A percentile compares a stretch with the other conserved stretches of the same genome.
Conservation (phyloP, 2,329 filamentous ascomycete genomes). For the Nannizziopsis arthrosporioides region DNA sequence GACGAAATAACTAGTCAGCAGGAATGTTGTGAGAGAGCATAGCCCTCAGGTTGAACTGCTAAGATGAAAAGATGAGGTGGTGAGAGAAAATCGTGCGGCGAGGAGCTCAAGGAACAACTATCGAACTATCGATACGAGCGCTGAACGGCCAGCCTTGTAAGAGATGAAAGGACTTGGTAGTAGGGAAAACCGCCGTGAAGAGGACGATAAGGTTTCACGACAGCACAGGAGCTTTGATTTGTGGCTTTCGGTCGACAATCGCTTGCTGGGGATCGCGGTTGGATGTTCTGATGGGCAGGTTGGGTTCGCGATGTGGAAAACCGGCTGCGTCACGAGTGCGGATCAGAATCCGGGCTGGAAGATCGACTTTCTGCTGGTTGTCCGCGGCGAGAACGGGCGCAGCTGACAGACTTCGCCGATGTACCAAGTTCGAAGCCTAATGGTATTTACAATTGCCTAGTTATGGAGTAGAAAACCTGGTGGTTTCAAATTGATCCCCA, state of each 20-base stretch:
- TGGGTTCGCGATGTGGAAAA: not conserved
- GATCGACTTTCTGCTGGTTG: too few relatives aligned
- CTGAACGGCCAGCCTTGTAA: slow-evolving; percentile 5
- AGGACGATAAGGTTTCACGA: slow-evolving; percentile 4
- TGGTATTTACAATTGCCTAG: too few relatives aligned
- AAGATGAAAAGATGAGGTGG: not conserved
- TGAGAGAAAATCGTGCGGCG: not conserved
- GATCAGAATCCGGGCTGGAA: too few relatives aligned
- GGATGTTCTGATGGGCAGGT: slow-evolving; percentile 4
- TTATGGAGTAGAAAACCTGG: too few relatives aligned
- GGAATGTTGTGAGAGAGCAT: not conserved
- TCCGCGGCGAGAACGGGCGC: too few relatives aligned
- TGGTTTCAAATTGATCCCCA: too few relatives aligned
- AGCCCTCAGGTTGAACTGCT: not conserved
- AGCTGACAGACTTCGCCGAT: too few relatives aligned
- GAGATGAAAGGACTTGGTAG: slow-evolving; percentile 1
- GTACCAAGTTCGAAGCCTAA: too few relatives aligned
- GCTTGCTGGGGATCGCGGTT: not conserved
- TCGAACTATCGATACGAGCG: not conserved
- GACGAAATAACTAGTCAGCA: not conserved
- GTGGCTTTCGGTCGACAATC: not conserved
- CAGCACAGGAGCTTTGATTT: slow-evolving; percentile 4
- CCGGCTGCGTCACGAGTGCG: too few relatives aligned
- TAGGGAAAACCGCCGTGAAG: not conserved
- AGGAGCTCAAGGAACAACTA: not conserved